These are phyloP conservation scores for Pseudogymnoascus verrucosus DNA, from an alignment of 2,329 filamentous ascomycete species.

Conservation along the genomic window DNA sequence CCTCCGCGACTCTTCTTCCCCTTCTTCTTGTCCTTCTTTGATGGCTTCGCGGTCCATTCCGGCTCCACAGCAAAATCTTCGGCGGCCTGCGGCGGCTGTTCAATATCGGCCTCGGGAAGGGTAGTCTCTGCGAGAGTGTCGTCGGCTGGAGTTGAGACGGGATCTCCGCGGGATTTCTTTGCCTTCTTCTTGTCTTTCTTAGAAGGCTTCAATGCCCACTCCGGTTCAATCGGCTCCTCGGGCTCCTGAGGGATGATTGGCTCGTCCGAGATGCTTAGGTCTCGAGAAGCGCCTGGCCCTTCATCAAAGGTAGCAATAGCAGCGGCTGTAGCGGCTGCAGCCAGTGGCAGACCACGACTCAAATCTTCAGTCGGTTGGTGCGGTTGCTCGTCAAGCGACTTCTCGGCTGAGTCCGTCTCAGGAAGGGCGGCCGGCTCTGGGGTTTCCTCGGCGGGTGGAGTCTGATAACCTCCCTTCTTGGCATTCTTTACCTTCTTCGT, in stretches of 20 bases:
- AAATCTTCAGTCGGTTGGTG: constrained; percentile 9
- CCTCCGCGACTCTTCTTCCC: constrained; percentile 17
- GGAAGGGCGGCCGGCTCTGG: background rate
- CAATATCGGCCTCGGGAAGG: background rate
- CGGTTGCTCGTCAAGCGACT: background rate
- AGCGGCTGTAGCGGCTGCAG: background rate
- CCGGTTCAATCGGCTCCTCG: constrained; percentile 17
- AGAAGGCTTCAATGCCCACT: background rate
- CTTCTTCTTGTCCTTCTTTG: constrained; percentile 35
- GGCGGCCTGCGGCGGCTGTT: background rate
- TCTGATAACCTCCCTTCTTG: background rate
- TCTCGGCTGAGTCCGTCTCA: background rate
- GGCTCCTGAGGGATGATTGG: constrained; percentile 1
- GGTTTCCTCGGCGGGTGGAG: background rate
- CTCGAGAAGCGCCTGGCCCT: constrained; percentile 13
- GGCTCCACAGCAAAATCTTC: background rate
- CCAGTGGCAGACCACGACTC: constrained; percentile 30
- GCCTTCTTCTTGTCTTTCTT: constrained; percentile 11
- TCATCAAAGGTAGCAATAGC: background rate
- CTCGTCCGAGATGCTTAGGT: background rate
- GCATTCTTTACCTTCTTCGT: constrained; percentile 29
- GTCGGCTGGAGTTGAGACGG: background rate
- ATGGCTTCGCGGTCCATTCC: constrained; percentile 8
- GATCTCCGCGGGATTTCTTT: background rate
- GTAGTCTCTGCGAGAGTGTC: background rate